These are phyloP conservation scores for Rubroboletus satanas DNA, from an alignment of 768 basidiomycete genomes.

Conservation along the genomic window DNA sequence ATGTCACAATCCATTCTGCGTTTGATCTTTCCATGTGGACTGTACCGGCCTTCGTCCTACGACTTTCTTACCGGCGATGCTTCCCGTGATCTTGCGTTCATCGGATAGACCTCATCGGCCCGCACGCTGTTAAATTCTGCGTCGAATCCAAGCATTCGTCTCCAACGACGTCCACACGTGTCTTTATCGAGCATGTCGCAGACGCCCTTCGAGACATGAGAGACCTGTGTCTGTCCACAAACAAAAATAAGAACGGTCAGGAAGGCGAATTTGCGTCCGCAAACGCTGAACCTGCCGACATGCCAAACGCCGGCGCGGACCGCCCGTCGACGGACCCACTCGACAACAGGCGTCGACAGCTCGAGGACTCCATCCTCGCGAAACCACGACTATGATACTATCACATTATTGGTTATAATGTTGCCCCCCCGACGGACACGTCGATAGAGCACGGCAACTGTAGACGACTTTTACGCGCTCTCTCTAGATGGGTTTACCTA, in stretches of 20 bases:
- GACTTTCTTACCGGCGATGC: neutral
- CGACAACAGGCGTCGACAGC: neutral
- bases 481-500: neutral
- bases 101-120: constrained; percentile 70
- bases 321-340: neutral
- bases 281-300: neutral
- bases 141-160: constrained; percentile 85
- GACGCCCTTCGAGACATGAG: constrained; percentile 70
- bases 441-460: neutral
- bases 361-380: constrained; percentile 6
- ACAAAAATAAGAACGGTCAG: constrained; percentile 4
- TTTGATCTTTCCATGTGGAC: neutral
- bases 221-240: constrained; percentile 38
- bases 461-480: neutral
- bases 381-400: constrained; percentile 16
- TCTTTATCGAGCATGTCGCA: constrained; percentile 59
- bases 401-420: neutral
- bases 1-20: neutral
- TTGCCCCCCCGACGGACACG: neutral
- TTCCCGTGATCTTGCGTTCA: neutral
- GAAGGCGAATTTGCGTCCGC: constrained; percentile 1
- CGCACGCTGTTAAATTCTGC: constrained; percentile 82
- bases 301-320: neutral
- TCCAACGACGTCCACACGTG: constrained; percentile 62
- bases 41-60: neutral